Evolutionary conservation across 345 rosid species (phyloP), one percentile per base, ranked within the genome.

Genomic region (Gossypium rotundifolium): DNA sequence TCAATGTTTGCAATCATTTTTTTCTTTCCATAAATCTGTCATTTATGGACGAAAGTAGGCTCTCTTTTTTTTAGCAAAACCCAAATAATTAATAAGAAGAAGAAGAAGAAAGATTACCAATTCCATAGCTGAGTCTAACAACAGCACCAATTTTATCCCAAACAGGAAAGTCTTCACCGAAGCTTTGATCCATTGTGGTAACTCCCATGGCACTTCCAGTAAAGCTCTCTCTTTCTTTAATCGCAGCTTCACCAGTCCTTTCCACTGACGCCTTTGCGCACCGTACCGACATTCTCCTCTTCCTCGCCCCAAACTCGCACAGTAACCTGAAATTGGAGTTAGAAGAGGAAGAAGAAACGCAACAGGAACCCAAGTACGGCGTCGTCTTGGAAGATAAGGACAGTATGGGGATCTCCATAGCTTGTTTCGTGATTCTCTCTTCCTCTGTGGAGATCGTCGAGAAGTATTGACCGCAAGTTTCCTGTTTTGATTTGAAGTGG

Each of bases 111-210:
- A 49, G 77, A 85, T 65, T 25, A 95, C 99, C 99, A 66, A 95
- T 92, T 79, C 99, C 98, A 59, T 86, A 93, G 72, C 96, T 88
- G 75, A 93, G 92, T 81, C 99, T 74, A 73, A 93, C 85, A 14
- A 95, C 85, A 49, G 96, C 97, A 58, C 93, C 98, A 65, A 95
- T 95, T 85, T 83, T 93, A 46, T 95, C 98, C 99, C 98, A 95
- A 23, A 90, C 83, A 1, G 97, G 90, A 11, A 92, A 87, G 77
- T 93, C 94, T 20, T 84, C 91, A 80, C 82, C 72, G 33, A 89
- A 92, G 74, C 90, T 85, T 57, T 76, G 81, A 75, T 94, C 94
- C 51, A 88, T 87, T 45, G 98, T 82, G 53, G 94, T 85, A 13
- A 88, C 96, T 76, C 90, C 91, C 98, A 94, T 87, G 4, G 88